Percentiles rank a stretch among this genome's conserved stretches.
Conservation (phyloP, 1,284 basidiomycete species). For the Boletellus deceptivus region DNA sequence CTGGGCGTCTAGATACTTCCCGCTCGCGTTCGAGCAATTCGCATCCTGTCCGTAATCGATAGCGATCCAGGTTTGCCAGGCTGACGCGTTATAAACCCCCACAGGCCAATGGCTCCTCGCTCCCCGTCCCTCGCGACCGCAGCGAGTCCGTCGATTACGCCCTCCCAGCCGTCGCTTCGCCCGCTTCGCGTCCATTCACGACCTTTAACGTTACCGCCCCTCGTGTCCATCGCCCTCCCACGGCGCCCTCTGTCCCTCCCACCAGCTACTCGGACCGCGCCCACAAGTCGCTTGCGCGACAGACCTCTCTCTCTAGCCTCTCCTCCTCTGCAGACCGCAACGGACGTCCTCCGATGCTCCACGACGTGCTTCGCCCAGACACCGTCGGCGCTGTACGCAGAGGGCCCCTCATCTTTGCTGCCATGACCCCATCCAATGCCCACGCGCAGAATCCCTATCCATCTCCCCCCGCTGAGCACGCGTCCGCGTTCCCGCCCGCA, state of each 20-base stretch:
- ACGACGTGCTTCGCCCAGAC: slow-evolving; percentile 23
- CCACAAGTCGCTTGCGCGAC: slow-evolving; percentile 6
- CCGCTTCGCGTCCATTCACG: slow-evolving; percentile 13
- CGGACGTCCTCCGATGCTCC: slow-evolving; percentile 15
- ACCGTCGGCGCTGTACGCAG: slow-evolving; percentile 16
- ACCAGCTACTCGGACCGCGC: slow-evolving; percentile 22
- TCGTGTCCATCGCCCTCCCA: slow-evolving; percentile 6
- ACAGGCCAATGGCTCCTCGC: slow-evolving; percentile 8
- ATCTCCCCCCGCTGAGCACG: slow-evolving; percentile 29
- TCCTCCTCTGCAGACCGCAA: slow-evolving; percentile 1
- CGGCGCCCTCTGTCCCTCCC: slow-evolving; percentile 12
- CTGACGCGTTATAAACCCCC: slow-evolving; percentile 26
- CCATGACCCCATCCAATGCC: slow-evolving; percentile 23
- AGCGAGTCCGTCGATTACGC: slow-evolving; percentile 1
- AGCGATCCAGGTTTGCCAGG: neutral
- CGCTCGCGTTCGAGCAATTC: slow-evolving; percentile 5
- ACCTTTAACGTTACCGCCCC: neutral
- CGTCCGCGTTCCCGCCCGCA: neutral
- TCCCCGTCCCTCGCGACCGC: neutral
- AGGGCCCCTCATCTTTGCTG: slow-evolving; percentile 43
- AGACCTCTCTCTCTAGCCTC: slow-evolving; percentile 9
- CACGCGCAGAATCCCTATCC: slow-evolving; percentile 19
- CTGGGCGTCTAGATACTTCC: slow-evolving; percentile 22
- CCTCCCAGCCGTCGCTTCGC: slow-evolving; percentile 6
- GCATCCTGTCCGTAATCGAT: slow-evolving; percentile 20